Evolutionary conservation across 345 rosid genomes (phyloP), one percentile per base, ranked within the genome.

Genomic region (Alliaria petiolata): DNA sequence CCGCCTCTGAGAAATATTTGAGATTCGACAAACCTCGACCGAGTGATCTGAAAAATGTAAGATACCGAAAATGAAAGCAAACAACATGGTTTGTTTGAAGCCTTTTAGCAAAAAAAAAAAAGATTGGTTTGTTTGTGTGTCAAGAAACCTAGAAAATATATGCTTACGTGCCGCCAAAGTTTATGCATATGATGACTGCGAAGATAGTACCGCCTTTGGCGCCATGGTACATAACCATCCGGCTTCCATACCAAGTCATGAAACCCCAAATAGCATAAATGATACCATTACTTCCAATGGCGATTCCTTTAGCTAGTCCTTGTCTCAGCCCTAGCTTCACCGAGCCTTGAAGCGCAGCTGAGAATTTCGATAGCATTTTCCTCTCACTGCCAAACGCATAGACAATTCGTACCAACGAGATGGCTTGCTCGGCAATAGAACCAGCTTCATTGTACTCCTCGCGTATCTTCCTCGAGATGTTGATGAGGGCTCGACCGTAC

Each of bases 181-280:
- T 85, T 33, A 93, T 84, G 17, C 92, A 88, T 78, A 86, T 78
- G 76, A 83, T 86, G 3, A 93, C 96, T 0, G 92, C 83, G 78
- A 81, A 93, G 6, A 96, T 84, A 62, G 85, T 88, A 50, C 98
- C 98, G 31, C 98, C 98, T 75, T 93, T 89, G 6, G 87, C 86
- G 72, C 82, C 85, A 20, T 93, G 92, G 43, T 87, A 80, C 85
- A 96, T 81, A 75, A 93, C 88, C 76, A 93, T 84, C 75, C 83
- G 91, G 63, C 98, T 93, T 6, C 95, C 98, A n/a, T 90, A 93
- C 98, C 98, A 93, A 78, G 85, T 84, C 64, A 93, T 86, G 71
- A 93, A 93, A 2, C 89, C 97, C 95, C 97, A 87, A 7, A 96
- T 90, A 86, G 91, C 88, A 72, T 86, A 90, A 20, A 90, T 88